Evolutionary conservation across 106 monocot genomes (phyloP), one percentile per base, ranked within the genome.

Genomic region (Dendrobium chrysotoxum): DNA sequence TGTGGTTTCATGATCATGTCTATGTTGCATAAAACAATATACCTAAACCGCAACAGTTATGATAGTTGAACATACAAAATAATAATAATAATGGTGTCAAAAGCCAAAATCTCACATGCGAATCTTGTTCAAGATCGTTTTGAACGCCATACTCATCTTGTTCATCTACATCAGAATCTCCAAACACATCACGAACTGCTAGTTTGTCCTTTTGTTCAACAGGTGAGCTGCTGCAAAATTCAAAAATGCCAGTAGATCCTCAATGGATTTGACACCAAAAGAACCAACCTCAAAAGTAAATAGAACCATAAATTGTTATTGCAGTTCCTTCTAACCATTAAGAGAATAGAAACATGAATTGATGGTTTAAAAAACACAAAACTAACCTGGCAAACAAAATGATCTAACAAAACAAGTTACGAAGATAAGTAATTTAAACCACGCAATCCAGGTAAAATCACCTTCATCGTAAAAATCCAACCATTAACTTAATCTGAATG

Each of bases 131-230:
- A 40, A 86, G 64, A 79, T 94, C 92, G 80, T 92, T 85, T 66
- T 89, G 92, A 82, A 66, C 80, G 72, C 81, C 88, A 82, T 92
- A 94, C 50, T 85, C 85, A 77, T 77, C 88, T 58, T 61, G 83
- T 75, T 86, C 97, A 84, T 98, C 97, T 74, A 94, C 97, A 80
- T 94, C 94, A 72, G 92, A 92, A 78, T 98, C 94, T 70, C 97
- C 97, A 91, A 98, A 95, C n/a, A 94, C 94, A 78, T 91, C 89
- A 68, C 94, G 92, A 76, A 98, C 93, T 79, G 87, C 86, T 83
- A 91, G 85, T 77, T 91, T 80, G 61, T 98, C 92, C 72, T 89
- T 87, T 80, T 89, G 84, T 31, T 85, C 91, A 81, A 77, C 88
- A 18, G 85, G 73, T 44, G 80, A 73, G 61, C 87, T 89, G 77